Percentiles rank a stretch among this genome's conserved stretches.
Evolutionary conservation across 345 rosid species (phyloP).

Genomic region (Citropsis articulata): DNA sequence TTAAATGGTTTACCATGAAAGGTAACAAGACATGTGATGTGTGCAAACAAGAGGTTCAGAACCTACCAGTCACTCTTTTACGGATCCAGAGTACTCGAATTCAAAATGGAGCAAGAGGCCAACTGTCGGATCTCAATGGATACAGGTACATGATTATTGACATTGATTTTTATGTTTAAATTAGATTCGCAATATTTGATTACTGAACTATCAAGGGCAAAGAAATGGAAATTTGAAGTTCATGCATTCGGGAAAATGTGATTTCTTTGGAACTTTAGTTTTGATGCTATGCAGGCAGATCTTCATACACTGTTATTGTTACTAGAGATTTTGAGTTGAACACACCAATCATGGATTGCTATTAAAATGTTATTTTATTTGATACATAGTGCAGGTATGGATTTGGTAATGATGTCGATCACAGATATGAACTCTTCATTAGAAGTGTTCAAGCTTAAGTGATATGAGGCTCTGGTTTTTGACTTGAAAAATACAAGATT

Average conservation of each 20-base stretch:
- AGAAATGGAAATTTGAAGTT: not conserved
- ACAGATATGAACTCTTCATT: not conserved
- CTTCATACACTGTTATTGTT: not conserved
- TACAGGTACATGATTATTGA: constrained; percentile 39
- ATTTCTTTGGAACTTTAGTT: not conserved
- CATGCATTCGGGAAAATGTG: not conserved
- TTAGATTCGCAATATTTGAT: not conserved
- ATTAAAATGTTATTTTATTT: not conserved
- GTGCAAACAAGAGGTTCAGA: constrained; percentile 80
- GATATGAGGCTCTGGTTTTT: not conserved
- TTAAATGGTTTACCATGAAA: constrained; percentile 93
- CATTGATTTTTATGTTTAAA: not conserved
- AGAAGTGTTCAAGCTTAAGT: not conserved
- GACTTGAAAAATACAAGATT: not conserved
- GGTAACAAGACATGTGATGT: constrained; percentile 94
- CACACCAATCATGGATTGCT: not conserved
- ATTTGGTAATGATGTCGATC: not conserved
- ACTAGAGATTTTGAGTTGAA: not conserved
- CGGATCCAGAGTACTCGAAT: constrained; percentile 55
- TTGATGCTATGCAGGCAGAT: not conserved
- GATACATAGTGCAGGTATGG: not conserved
- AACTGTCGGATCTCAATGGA: constrained; percentile 32
- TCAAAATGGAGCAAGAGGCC: constrained; percentile 33
- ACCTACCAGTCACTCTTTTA: constrained; percentile 81
- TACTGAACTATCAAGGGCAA: not conserved